Evolutionary conservation across 148 eudicot genomes (phyloP).

Genomic region (Camellia japonica): DNA sequence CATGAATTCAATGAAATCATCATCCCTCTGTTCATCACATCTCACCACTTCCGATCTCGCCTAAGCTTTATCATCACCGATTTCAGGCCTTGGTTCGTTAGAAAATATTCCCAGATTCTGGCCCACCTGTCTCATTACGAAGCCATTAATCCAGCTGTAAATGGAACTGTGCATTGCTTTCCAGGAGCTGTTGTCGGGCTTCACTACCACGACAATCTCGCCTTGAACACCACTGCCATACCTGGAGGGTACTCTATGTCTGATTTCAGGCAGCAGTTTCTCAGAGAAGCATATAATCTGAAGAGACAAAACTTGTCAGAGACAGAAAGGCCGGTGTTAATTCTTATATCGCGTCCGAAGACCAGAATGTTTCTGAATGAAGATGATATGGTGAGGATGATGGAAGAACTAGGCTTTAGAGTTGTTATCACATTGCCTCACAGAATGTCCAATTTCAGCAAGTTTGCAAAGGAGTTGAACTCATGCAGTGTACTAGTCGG

Average conservation of each 20-base stretch:
- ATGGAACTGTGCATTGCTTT: slow-evolving; percentile 50
- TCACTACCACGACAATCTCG: slow-evolving; percentile 37
- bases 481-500: slow-evolving; percentile 52
- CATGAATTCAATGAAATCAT: slow-evolving; percentile 56
- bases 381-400: slow-evolving; percentile 35
- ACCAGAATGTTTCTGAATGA: slow-evolving; percentile 45
- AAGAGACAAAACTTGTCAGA: slow-evolving; percentile 16
- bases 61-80: slow-evolving; percentile 41
- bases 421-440: slow-evolving; percentile 22
- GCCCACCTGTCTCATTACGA: slow-evolving; percentile 35
- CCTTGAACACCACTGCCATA: slow-evolving; percentile 23
- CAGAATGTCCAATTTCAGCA: slow-evolving; percentile 27
- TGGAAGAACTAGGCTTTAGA: slow-evolving; percentile 42
- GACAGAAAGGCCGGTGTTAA: slow-evolving; percentile 20
- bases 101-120: slow-evolving; percentile 32
- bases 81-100: slow-evolving; percentile 29
- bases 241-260: slow-evolving; percentile 38
- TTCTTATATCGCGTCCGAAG: slow-evolving; percentile 43
- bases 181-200: slow-evolving; percentile 57
- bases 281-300: slow-evolving; percentile 27
- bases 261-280: slow-evolving; percentile 39
- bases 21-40: slow-evolving; percentile 57
- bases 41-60: slow-evolving; percentile 33
- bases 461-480: slow-evolving; percentile 35
- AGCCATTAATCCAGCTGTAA: slow-evolving; percentile 27